Evolutionary conservation across 202 grass and related monocot genomes (phyloP), one percentile per base, ranked within the genome.

Genomic region (Carex arenaria): DNA sequence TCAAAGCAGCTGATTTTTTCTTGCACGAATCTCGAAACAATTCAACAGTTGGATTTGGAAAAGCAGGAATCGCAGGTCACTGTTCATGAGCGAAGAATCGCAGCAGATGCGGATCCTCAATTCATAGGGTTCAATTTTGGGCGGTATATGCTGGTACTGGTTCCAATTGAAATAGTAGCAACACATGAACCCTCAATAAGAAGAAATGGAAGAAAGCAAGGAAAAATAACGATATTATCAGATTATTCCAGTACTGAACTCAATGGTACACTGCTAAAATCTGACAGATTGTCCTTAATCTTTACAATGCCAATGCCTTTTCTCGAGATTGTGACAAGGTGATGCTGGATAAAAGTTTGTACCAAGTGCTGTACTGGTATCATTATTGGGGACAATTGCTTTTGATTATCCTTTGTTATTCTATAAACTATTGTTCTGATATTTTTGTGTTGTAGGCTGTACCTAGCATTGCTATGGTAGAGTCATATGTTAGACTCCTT

Each of bases 401-500:
- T 66, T 34, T 34, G 47, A 51, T 51, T 32, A n/a, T 76, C 12
- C 42, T 56, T 76, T 8, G 34, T 56, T 31, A n/a, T 76, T 76
- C 43, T 56, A 32, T 10, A 55, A 56, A 75, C 5, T 31, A 7
- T 18, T 30, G 49, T 56, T 18, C 63, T 78, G 3, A 36, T 68
- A 34, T 42, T 22, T 45, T 90, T 78, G 55, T 86, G 60, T 89
- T 73, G 60, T 75, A 95, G 95, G 89, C 86, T 75, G 91, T 98
- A 78, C 95, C 95, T 83, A 98, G 95, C 87, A 98, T 98, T 81
- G 87, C 95, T 78, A 93, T 98, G 78, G 95, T 98, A 69, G 95
- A 98, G 91, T 95, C 95, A 47, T 98, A 98, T 51, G 92, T 98
- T 52, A 95, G 95, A 72, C 90, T 98, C 77, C 88, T 98, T 67